These are phyloP conservation scores for Chenopodium quinoa DNA, from an alignment of 148 eudicot genomes.

Conservation along the genomic window DNA sequence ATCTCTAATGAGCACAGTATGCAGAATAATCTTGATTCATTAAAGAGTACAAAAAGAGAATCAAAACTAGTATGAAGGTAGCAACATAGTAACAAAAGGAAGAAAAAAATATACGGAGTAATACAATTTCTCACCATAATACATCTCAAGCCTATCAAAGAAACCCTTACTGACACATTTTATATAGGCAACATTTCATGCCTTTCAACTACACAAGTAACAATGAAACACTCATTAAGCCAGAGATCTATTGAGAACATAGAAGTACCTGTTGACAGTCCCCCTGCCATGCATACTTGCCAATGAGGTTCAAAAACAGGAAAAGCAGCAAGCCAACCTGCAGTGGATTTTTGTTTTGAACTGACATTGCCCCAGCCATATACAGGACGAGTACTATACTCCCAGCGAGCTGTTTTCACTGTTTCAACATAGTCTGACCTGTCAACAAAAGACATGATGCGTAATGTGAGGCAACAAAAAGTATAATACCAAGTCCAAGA, in stretches of 20 bases:
- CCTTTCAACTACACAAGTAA: conserved; percentile 3
- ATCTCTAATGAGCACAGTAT: background rate
- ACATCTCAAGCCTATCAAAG: background rate
- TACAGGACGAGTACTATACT: conserved; percentile 83
- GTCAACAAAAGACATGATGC: conserved; percentile 29
- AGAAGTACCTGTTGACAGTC: conserved; percentile 83
- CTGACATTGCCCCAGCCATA: conserved; percentile 96
- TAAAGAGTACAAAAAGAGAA: background rate
- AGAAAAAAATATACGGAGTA: background rate
- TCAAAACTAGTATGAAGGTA: background rate
- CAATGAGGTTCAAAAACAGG: conserved; percentile 99
- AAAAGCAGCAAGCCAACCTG: conserved; percentile 99
- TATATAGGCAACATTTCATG: background rate
- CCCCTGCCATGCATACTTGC: conserved; percentile 98
- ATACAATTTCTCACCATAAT: background rate
- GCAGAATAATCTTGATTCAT: background rate
- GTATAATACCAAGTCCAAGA: background rate
- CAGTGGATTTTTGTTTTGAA: conserved; percentile 89
- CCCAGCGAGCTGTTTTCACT: conserved; percentile 91
- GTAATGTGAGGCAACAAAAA: conserved; percentile 1
- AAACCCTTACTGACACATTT: background rate
- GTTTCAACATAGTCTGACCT: conserved; percentile 80
- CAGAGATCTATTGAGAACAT: background rate
- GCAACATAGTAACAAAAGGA: background rate
- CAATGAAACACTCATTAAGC: background rate